phyloP scores from a whole-genome alignment of 257 asterid species.

The Penstemon davidsonii region DNA sequence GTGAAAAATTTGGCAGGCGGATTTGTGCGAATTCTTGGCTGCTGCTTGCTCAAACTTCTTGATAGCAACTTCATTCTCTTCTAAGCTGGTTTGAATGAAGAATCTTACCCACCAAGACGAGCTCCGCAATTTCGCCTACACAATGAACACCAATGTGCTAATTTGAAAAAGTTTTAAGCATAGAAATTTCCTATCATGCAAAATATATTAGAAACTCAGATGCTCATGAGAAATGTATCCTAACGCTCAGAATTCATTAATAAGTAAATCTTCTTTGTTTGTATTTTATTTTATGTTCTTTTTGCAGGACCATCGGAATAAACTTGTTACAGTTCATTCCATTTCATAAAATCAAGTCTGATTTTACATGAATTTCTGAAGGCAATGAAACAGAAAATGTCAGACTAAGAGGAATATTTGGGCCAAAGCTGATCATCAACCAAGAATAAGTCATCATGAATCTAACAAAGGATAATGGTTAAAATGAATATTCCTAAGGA shows the following conservation, averaged over 20 bases:
- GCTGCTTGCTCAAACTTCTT: conserved; percentile 78
- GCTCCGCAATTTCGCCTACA: conserved; percentile 81
- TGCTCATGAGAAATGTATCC: conserved; percentile 6
- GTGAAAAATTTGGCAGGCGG: conserved; percentile 88
- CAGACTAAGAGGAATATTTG: neutral
- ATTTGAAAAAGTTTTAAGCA: conserved; percentile 3
- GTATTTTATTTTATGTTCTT: too few relatives aligned
- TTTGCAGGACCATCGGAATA: neutral
- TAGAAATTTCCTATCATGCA: neutral
- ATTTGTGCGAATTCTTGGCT: conserved; percentile 45
- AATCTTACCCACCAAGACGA: conserved; percentile 85
- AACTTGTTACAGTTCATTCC: neutral
- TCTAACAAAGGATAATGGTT: too few relatives aligned
- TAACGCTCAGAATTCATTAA: too few relatives aligned
- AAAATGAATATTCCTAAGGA: too few relatives aligned
- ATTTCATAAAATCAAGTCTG: neutral
- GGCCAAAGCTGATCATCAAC: neutral
- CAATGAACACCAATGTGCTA: neutral
- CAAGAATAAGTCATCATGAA: neutral
- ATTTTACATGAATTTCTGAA: neutral
- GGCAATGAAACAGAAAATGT: conserved; percentile 3
- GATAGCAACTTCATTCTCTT: conserved; percentile 73
- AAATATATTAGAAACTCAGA: neutral
- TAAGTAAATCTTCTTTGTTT: too few relatives aligned
- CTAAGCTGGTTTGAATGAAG: conserved; percentile 74